A percentile compares a stretch with the other conserved stretches of the same genome.
Conservation (phyloP, 2,329 filamentous ascomycete genomes). For the Ophiocordyceps camponoti-floridani region DNA sequence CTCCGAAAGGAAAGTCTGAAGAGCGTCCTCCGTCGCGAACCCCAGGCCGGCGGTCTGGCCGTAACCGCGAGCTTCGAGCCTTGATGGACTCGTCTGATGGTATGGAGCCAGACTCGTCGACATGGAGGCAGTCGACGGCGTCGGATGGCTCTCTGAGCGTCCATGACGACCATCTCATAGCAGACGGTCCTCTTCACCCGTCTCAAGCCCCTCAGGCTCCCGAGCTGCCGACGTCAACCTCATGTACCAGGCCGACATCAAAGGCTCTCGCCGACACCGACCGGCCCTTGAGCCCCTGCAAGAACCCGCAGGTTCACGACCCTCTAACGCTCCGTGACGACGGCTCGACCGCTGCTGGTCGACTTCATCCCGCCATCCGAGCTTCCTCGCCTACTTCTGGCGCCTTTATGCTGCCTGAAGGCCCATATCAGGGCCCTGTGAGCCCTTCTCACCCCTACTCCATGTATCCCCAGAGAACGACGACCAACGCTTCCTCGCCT, state of each 20-base stretch:
- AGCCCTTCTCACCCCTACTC: slow-evolving; percentile 72
- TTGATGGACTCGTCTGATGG: slow-evolving; percentile 22
- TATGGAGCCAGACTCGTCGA: slow-evolving; percentile 17
- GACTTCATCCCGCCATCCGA: slow-evolving; percentile 1
- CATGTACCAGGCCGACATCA: slow-evolving; percentile 7
- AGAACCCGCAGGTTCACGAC: slow-evolving; percentile 29
- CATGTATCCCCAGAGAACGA: slow-evolving; percentile 60
- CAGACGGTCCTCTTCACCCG: slow-evolving; percentile 20
- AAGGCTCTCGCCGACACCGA: slow-evolving; percentile 5
- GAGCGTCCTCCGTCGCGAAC: background rate
- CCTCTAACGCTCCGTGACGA: slow-evolving; percentile 34
- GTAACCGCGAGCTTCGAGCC: background rate
- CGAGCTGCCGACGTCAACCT: slow-evolving; percentile 4
- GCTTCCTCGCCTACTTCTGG: slow-evolving; percentile 10
- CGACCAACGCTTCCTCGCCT: slow-evolving; percentile 56
- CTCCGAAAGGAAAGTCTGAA: background rate
- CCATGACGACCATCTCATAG: slow-evolving; percentile 31
- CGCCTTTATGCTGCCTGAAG: slow-evolving; percentile 29
- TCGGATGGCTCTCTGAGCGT: background rate
- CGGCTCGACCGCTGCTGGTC: slow-evolving; percentile 14
- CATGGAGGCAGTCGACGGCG: slow-evolving; percentile 17
- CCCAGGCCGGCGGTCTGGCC: background rate
- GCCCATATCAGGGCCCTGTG: slow-evolving; percentile 50
- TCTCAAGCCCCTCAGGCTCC: slow-evolving; percentile 3
- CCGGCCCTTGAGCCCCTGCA: slow-evolving; percentile 37